phyloP scores from a whole-genome alignment of 2,329 filamentous ascomycete species.

The Cladorrhinum sp. region DNA sequence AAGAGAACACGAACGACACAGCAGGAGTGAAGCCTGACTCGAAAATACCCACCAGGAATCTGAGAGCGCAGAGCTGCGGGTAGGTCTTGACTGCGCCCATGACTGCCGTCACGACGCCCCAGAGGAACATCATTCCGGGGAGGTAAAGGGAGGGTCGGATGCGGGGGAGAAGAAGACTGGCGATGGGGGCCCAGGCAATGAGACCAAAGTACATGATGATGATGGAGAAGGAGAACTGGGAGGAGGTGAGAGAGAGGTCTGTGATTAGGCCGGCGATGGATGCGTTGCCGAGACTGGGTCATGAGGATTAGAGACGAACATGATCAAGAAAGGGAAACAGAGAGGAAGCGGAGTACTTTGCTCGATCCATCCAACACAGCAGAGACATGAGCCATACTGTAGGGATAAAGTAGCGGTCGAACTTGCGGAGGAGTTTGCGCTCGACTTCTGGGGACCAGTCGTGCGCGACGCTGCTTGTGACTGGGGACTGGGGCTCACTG shows the following conservation, averaged over 20 bases:
- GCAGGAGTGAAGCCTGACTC: conserved; percentile 58
- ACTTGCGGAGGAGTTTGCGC: too few species aligned
- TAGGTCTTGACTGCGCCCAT: conserved; percentile 37
- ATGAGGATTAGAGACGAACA: too few species aligned
- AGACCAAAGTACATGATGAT: not conserved
- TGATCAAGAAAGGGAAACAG: too few species aligned
- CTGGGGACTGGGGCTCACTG: too few species aligned
- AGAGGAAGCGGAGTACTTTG: too few species aligned
- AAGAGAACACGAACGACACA: conserved; percentile 57
- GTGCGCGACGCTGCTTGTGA: too few species aligned
- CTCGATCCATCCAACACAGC: conserved; percentile 1
- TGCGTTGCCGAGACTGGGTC: not conserved
- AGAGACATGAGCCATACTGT: conserved; percentile 7
- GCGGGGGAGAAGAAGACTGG: conserved; percentile 40
- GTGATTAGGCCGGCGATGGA: not conserved
- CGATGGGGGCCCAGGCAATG: too few species aligned
- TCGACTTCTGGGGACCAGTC: too few species aligned
- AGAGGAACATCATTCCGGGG: conserved; percentile 38
- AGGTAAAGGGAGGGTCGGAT: conserved; percentile 40
- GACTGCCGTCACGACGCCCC: conserved; percentile 39
- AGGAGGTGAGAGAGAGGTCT: not conserved
- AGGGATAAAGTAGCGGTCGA: too few species aligned
- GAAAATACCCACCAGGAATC: conserved; percentile 50
- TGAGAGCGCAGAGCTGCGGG: conserved; percentile 28
- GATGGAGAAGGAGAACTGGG: not conserved